phyloP scores from a whole-genome alignment of 345 rosid species.

The Capsella bursapastoris region DNA sequence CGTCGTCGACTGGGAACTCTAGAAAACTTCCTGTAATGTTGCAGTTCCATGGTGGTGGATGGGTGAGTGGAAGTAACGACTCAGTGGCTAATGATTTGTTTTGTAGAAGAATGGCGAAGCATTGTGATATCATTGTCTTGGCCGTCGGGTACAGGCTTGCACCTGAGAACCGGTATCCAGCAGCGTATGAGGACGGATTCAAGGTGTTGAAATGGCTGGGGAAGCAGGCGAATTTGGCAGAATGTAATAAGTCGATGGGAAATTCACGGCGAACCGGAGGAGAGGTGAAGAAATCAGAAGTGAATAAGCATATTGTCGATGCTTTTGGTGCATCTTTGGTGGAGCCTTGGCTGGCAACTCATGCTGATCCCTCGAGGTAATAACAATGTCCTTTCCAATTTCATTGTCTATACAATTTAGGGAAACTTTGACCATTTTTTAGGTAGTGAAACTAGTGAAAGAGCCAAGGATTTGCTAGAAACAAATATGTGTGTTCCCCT shows the following conservation, averaged over 20 bases:
- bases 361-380: constrained; percentile 95
- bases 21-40: constrained; percentile 73
- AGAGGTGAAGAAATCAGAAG: constrained; percentile 72
- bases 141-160: constrained; percentile 94
- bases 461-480: neutral
- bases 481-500: neutral
- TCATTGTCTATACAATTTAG: constrained; percentile 7
- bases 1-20: constrained; percentile 37
- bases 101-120: constrained; percentile 76
- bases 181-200: constrained; percentile 83
- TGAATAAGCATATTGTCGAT: constrained; percentile 67
- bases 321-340: constrained; percentile 88
- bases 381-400: constrained; percentile 5
- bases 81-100: constrained; percentile 87
- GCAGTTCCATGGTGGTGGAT: constrained; percentile 97
- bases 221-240: constrained; percentile 95
- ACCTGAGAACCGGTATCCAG: constrained; percentile 80
- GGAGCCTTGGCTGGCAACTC: constrained; percentile 95
- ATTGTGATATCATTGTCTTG: constrained; percentile 86
- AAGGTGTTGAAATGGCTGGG: constrained; percentile 88
- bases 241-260: constrained; percentile 80
- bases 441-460: constrained; percentile 22
- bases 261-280: constrained; percentile 47
- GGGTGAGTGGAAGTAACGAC: constrained; percentile 94
- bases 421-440: neutral